Percentiles rank a stretch among this genome's conserved stretches.
phyloP scores from a whole-genome alignment of 805 yeast genomes.

The Hanseniaspora occidentalis region DNA sequence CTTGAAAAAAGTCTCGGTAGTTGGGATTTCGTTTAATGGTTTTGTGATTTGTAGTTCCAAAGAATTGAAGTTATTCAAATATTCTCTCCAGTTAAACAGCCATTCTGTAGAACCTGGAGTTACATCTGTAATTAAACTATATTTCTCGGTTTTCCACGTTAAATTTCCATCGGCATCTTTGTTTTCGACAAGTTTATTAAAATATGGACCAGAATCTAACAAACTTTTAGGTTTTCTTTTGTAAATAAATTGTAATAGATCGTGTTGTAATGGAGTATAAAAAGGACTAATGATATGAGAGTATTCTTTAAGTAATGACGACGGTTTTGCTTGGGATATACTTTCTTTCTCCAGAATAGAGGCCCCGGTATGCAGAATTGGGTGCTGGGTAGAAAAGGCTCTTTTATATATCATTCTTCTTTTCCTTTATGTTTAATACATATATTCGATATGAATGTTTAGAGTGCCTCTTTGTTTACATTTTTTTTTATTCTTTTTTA shows the following conservation, averaged over 20 bases:
- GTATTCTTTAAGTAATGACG: neutral
- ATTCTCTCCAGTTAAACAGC: neutral
- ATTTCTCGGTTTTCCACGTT: neutral
- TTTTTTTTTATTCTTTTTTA: no score
- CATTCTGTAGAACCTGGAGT: neutral
- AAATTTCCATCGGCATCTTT: neutral
- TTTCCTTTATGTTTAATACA: no score
- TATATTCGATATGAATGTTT: no score
- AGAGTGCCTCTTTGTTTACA: no score
- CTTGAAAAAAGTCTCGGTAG: neutral
- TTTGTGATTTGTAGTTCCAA: neutral
- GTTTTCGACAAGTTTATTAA: neutral
- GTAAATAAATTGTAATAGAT: neutral
- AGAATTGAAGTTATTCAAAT: neutral
- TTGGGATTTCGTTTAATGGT: neutral
- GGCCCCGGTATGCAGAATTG: no score
- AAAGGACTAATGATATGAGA: neutral
- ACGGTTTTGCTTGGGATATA: no score
- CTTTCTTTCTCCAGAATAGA: no score
- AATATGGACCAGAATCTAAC: neutral
- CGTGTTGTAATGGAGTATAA: neutral
- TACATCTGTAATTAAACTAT: neutral
- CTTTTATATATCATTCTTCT: no score
- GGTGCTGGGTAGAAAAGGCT: no score
- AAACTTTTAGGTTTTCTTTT: neutral